Conservation (phyloP, 805 yeast species). For the Saccharomycopsis lassenensis region DNA sequence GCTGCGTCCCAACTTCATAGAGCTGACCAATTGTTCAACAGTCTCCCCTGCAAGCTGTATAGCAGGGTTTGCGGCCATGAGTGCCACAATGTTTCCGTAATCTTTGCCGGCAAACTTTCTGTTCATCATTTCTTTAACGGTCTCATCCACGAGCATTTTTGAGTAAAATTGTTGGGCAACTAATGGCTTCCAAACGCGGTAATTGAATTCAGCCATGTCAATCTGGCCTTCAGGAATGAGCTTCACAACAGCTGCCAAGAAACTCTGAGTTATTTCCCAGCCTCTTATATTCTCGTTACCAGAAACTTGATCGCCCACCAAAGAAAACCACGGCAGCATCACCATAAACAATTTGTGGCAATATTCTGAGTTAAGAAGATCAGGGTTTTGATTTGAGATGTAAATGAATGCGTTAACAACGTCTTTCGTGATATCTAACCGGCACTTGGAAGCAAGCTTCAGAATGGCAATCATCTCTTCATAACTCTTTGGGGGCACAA, state of each 20-base stretch:
- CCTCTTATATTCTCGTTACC: conserved; percentile 43
- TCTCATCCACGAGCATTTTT: conserved; percentile 55
- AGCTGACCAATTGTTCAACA: conserved; percentile 42
- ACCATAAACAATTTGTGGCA: conserved; percentile 25
- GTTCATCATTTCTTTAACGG: conserved; percentile 62
- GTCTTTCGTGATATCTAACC: conserved; percentile 51
- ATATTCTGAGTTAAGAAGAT: not conserved
- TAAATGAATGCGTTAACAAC: conserved; percentile 40
- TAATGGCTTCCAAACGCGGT: conserved; percentile 57
- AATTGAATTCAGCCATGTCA: conserved; percentile 42
- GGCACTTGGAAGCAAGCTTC: conserved; percentile 39
- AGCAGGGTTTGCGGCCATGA: conserved; percentile 58
- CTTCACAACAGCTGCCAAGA: conserved; percentile 52
- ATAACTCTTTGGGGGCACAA: conserved; percentile 14
- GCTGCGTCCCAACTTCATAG: conserved; percentile 41
- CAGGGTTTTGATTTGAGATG: conserved; percentile 35
- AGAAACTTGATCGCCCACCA: conserved; percentile 49
- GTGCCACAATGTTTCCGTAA: conserved; percentile 52
- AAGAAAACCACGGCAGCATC: conserved; percentile 65
- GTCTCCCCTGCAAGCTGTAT: conserved; percentile 62
- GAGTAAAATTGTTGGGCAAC: conserved; percentile 41
- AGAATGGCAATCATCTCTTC: conserved; percentile 29
- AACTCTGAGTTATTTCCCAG: conserved; percentile 44
- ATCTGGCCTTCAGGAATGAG: conserved; percentile 40
- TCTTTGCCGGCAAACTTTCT: conserved; percentile 64